phyloP scores from a whole-genome alignment of 2,329 filamentous ascomycete genomes.

The Aspergillus oerlinghausenensis region DNA sequence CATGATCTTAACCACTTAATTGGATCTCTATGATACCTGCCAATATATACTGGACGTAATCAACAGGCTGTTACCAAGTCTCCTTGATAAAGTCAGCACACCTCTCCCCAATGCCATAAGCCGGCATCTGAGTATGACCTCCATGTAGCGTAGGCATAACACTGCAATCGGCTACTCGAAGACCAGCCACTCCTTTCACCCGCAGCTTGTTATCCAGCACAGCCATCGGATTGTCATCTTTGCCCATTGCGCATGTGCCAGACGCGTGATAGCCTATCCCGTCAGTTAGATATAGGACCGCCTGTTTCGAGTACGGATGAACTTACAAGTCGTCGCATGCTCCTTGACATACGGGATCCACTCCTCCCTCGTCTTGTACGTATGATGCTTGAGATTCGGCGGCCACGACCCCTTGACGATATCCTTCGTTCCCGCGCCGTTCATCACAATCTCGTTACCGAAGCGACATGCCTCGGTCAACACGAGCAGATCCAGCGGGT shows the following conservation, averaged over 20 bases:
- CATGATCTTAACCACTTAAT: not conserved
- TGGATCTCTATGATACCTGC: not conserved
- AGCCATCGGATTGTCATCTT: constrained; percentile 43
- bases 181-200: constrained; percentile 48
- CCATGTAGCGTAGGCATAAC: constrained; percentile 50
- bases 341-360: constrained; percentile 56
- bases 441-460: constrained; percentile 57
- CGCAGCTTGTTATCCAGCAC: constrained; percentile 53
- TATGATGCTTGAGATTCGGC: constrained; percentile 47
- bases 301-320: not conserved
- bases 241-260: constrained; percentile 55
- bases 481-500: constrained; percentile 56
- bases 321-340: constrained; percentile 57
- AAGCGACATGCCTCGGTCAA: constrained; percentile 55
- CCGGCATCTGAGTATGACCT: constrained; percentile 55
- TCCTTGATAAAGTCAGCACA: constrained; percentile 50
- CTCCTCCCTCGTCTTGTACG: constrained; percentile 50
- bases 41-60: not conserved
- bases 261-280: constrained; percentile 51
- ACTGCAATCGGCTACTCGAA: constrained; percentile 53
- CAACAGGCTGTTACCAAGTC: constrained; percentile 15
- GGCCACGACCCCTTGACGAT: constrained; percentile 61
- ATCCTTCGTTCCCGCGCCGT: constrained; percentile 54
- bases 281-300: not conserved
- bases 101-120: constrained; percentile 55